phyloP scores from a whole-genome alignment of 495 filamentous ascomycete species.

The Aspergillus affinis region DNA sequence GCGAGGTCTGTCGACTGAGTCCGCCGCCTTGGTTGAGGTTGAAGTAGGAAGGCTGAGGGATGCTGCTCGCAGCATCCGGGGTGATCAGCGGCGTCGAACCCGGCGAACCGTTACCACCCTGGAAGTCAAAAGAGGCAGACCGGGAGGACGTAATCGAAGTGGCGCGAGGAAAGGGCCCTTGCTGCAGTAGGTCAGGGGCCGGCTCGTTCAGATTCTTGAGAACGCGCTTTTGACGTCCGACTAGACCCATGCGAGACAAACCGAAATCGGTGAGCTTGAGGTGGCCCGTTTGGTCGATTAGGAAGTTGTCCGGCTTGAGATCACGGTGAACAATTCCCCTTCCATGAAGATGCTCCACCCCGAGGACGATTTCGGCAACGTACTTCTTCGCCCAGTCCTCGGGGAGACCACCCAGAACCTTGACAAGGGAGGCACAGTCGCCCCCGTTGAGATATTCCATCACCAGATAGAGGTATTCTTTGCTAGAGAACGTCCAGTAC shows the following conservation, averaged over 20 bases:
- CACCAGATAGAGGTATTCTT: slow-evolving; percentile 96
- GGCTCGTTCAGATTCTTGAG: slow-evolving; percentile 78
- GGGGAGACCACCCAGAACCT: slow-evolving; percentile 82
- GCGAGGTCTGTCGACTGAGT: slow-evolving; percentile 67
- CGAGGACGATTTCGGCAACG: slow-evolving; percentile 90
- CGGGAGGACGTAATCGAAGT: slow-evolving; percentile 87
- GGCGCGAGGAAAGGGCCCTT: slow-evolving; percentile 83
- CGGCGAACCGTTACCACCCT: slow-evolving; percentile 75
- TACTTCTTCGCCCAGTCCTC: slow-evolving; percentile 99
- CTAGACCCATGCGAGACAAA: slow-evolving; percentile 92
- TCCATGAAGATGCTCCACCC: slow-evolving; percentile 91
- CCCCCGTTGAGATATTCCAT: slow-evolving; percentile 99
- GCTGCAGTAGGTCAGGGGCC: slow-evolving; percentile 86
- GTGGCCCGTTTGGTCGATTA: slow-evolving; percentile 96
- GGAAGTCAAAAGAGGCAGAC: slow-evolving; percentile 93
- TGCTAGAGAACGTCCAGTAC: slow-evolving; percentile 99
- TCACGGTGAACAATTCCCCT: slow-evolving; percentile 95
- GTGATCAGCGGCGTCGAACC: slow-evolving; percentile 83
- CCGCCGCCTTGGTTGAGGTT: slow-evolving; percentile 68
- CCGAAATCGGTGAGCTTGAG: slow-evolving; percentile 98
- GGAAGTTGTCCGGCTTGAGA: slow-evolving; percentile 93
- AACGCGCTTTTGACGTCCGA: slow-evolving; percentile 92
- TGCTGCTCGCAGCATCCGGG: slow-evolving; percentile 65
- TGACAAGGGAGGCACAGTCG: slow-evolving; percentile 94
- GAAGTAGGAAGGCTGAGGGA: slow-evolving; percentile 91